Base-by-base conservation (phyloP, 192 early-diverging fungal species). In the Coemansia sp. region DNA sequence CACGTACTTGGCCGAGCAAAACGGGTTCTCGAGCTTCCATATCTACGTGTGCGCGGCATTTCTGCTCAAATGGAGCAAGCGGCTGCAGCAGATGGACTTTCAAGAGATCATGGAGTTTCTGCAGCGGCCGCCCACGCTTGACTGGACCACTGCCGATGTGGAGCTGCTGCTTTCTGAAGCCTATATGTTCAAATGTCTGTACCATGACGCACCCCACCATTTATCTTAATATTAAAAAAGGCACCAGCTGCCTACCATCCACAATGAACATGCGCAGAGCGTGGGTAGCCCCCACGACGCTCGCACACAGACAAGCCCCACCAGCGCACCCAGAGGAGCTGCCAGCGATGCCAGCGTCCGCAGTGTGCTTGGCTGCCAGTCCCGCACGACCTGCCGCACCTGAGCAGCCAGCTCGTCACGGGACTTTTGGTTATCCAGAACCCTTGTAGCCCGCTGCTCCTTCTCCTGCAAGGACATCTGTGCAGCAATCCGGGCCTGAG, bases 31-130 rank as follows among this genome's bases (percentile, higher is more conserved):
- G 0, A 92, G 87, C 47, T 99, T 99, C 69, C 97, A 99, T 66
- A 81, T 96, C 5, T 99, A 99, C 61, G 93, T 99, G 3, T 99
- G 97, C 57, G 97, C 94, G 1, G 95, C 97, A 6, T 96, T 99
- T 66, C 69, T 99, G 71, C 88, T 94, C 23, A 96, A 93, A 60
- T 99, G 92, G 92, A 88, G 88, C n/a, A 83, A 83, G 38, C 73
- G 90, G 56, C 69, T 99, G 55, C 82, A 73, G 50, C 82, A 85
- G 64, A 85, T 93, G 85, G 95, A 98, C 64, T 97, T 99, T 66
- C 87, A 88, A 82, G 87, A 90, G 43, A 88, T 93, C 34, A 93
- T 99, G 85, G 82, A 96, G 46, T 93, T 95, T 68, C 62, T 99
- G 53, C 97, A 99, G 67, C 81, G 81, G 28, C 79, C 88, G 42